Conservation (phyloP, 805 yeast genomes). For the Henningerozyma blattae region DNA sequence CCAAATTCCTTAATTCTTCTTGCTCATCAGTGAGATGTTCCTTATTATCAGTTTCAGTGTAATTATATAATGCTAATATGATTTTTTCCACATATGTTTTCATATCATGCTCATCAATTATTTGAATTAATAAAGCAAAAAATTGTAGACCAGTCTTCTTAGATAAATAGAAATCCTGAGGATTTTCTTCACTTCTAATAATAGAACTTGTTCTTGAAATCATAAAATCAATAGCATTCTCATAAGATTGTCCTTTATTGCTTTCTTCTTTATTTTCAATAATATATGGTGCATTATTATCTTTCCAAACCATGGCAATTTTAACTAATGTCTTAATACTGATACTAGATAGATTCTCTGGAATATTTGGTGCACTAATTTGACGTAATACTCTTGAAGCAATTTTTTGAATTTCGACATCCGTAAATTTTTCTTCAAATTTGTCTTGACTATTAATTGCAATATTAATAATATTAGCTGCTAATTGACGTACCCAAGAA, state of each 20-base stretch:
- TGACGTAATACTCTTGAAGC: conserved; percentile 64
- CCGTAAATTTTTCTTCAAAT: conserved; percentile 25
- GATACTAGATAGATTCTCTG: conserved; percentile 51
- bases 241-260: conserved; percentile 7
- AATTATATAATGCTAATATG: conserved; percentile 42
- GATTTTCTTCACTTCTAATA: conserved; percentile 52
- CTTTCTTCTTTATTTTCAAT: conserved; percentile 18
- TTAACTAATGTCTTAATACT: conserved; percentile 54
- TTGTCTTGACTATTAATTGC: conserved; percentile 33
- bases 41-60: conserved; percentile 28
- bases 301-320: conserved; percentile 52
- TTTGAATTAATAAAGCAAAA: conserved; percentile 49
- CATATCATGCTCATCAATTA: conserved; percentile 33
- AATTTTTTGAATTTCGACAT: conserved; percentile 49
- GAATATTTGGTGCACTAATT: conserved; percentile 64
- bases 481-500: conserved; percentile 72
- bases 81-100: conserved; percentile 34
- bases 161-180: conserved; percentile 41
- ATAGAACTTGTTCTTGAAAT: conserved; percentile 49
- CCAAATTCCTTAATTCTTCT: conserved; percentile 38
- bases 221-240: conserved; percentile 26
- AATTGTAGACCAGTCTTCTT: conserved; percentile 63
- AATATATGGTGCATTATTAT: conserved; percentile 28
- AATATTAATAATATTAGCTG: conserved; percentile 47
- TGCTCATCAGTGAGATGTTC: conserved; percentile 27